Conservation (phyloP, 345 rosid genomes). For the Punica granatum region DNA sequence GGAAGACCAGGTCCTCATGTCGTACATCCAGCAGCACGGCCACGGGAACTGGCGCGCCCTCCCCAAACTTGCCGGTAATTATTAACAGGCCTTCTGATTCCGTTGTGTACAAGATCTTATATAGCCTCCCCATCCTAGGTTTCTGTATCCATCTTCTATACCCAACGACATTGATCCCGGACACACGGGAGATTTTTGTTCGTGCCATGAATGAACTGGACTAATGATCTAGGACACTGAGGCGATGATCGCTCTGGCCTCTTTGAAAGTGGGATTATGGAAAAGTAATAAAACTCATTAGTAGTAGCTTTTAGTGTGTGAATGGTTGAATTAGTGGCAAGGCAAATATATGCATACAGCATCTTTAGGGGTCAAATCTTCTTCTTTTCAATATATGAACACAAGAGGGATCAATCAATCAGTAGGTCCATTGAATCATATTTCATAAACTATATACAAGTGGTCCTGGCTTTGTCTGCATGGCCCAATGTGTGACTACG, state of each 20-base stretch:
- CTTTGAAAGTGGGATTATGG: not conserved
- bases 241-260: not conserved
- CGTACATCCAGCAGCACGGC: constrained; percentile 43
- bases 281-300: not conserved
- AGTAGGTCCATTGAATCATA: not conserved
- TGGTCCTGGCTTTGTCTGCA: not conserved
- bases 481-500: not conserved
- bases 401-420: not conserved
- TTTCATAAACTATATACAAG: not conserved
- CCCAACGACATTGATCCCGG: too few species aligned
- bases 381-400: not conserved
- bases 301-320: too few species aligned
- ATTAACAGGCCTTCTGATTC: not conserved
- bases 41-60: constrained; percentile 40
- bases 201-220: too few species aligned
- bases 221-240: too few species aligned
- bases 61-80: constrained; percentile 75
- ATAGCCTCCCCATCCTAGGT: not conserved
- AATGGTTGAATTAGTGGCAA: too few species aligned
- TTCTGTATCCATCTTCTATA: not conserved
- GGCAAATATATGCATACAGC: too few species aligned
- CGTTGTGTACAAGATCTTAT: not conserved
- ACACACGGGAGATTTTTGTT: not conserved
- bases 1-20: constrained; percentile 60
- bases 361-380: not conserved